Conservation (phyloP, 768 basidiomycete genomes). For the Agrocybe praecox region DNA sequence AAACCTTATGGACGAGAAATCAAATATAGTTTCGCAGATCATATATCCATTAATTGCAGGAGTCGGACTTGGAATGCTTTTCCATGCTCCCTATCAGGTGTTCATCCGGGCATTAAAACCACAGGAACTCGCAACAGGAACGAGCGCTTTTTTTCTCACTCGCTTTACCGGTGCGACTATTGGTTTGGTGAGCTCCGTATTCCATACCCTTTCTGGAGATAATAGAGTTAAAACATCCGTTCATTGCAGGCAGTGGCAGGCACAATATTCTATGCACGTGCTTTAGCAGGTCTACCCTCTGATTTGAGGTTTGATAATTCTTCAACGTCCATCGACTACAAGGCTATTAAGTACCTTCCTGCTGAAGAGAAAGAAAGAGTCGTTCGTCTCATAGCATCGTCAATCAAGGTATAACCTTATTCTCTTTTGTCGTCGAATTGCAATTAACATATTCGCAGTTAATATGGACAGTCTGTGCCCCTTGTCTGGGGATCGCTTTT, state of each 20-base stretch:
- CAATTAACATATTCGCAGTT: slow-evolving; percentile 38
- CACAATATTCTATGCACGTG: slow-evolving; percentile 64
- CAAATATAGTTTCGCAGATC: slow-evolving; percentile 45
- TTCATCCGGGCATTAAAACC: slow-evolving; percentile 69
- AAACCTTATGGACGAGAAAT: slow-evolving; percentile 57
- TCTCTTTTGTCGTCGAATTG: slow-evolving; percentile 5
- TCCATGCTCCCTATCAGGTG: slow-evolving; percentile 85
- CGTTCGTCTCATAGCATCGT: slow-evolving; percentile 55
- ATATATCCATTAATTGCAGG: slow-evolving; percentile 74
- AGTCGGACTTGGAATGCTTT: slow-evolving; percentile 79
- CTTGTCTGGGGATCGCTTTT: slow-evolving; percentile 66
- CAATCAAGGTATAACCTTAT: slow-evolving; percentile 60
- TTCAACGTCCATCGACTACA: slow-evolving; percentile 57
- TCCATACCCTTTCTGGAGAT: slow-evolving; percentile 2
- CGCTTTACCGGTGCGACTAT: slow-evolving; percentile 86
- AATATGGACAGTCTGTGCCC: slow-evolving; percentile 75
- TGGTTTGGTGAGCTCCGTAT: slow-evolving; percentile 60
- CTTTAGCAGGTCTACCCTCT: slow-evolving; percentile 50
- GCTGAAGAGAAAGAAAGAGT: slow-evolving; percentile 44
- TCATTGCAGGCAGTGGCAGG: slow-evolving; percentile 68
- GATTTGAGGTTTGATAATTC: slow-evolving; percentile 42
- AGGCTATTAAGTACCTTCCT: slow-evolving; percentile 49
- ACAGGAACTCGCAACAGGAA: slow-evolving; percentile 73
- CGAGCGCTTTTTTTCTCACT: slow-evolving; percentile 86
- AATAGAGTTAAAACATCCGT: slow-evolving; percentile 17